A percentile compares a stretch with the other conserved stretches of the same genome.
Conservation (phyloP, 805 yeast species). For the Wickerhamomyces ciferrii region DNA sequence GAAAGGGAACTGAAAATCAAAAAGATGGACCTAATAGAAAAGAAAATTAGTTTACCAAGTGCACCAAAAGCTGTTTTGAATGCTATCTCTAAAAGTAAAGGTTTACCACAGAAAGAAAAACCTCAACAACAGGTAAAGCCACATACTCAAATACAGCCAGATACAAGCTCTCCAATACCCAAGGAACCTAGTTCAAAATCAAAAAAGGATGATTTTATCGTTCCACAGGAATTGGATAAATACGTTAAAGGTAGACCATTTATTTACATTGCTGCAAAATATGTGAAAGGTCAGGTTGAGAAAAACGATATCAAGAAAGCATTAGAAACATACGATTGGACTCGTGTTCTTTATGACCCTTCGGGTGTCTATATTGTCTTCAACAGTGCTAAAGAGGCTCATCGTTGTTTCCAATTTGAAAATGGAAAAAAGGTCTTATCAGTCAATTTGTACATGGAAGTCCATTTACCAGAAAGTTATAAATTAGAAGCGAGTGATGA, state of each 20-base stretch:
- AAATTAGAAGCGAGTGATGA: constrained; percentile 13
- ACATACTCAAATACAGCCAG: background rate
- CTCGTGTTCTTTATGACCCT: constrained; percentile 53
- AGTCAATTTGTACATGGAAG: constrained; percentile 51
- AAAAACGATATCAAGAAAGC: constrained; percentile 55
- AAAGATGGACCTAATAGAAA: constrained; percentile 22
- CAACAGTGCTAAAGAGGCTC: constrained; percentile 52
- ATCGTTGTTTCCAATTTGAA: constrained; percentile 51
- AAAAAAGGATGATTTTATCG: constrained; percentile 13
- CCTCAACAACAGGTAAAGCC: background rate
- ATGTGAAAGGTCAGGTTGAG: constrained; percentile 32
- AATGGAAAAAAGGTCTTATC: constrained; percentile 50
- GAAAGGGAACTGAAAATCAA: constrained; percentile 3
- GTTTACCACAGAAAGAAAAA: background rate
- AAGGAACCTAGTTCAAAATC: constrained; percentile 11
- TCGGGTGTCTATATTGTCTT: constrained; percentile 73
- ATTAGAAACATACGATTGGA: constrained; percentile 59
- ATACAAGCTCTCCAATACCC: constrained; percentile 17
- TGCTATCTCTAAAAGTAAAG: constrained; percentile 8
- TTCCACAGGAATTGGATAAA: constrained; percentile 45
- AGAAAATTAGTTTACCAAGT: constrained; percentile 7
- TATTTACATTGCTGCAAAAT: constrained; percentile 46
- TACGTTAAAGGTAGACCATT: constrained; percentile 55
- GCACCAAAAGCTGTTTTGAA: constrained; percentile 23
- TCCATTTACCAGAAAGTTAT: constrained; percentile 21